Evolutionary conservation across 1,284 basidiomycete species (phyloP), one percentile per base, ranked within the genome.

Genomic region (Boletus holoroseus): DNA sequence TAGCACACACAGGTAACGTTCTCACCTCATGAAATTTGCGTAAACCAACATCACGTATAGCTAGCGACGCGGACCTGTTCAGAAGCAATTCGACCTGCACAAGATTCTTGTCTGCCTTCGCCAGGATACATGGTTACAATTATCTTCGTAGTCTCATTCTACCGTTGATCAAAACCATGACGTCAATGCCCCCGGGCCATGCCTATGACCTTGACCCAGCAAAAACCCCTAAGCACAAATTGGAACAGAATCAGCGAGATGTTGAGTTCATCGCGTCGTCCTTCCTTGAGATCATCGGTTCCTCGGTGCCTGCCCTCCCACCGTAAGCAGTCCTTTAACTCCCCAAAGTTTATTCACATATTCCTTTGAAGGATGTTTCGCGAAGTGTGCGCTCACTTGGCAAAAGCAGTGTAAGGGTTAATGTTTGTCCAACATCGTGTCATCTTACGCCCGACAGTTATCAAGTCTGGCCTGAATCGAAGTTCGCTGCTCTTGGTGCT

Each of bases 61-160:
- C 83, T 44, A 85, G 78, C 60, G 90, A 94, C 59, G 78, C 84
- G 1, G 79, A 81, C 22, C 71, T 96, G 6, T 95, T 95, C 73
- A 77, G 93, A 44, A 78, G 87, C 55, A 95, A 95, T 65, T 88
- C 88, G 2, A 88, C 88, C 7, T 91, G 87, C 58, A 89, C 88
- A 18, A 77, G 89, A 47, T 83, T 96, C 52, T 69, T 95, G 39
- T 91, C 90, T 7, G 81, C 84, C 1, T 94, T 94, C 59, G 90
- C 90, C 2, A 82, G 78, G 61, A 82, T 88, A 26, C 90, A 94
- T 55, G 93, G 92, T 5, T 95, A 94, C 68, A 85, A 86, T 54
- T 95, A 94, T 65, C 74, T 94, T 15, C 77, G 92, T 30, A 80
- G 77, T 44, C 77, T 94, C 26, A 79, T 94, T 44, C 74, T 80